Evolutionary conservation across 805 yeast species (phyloP), one percentile per base, ranked within the genome.

Genomic region (Nakazawaea ambrosiae): DNA sequence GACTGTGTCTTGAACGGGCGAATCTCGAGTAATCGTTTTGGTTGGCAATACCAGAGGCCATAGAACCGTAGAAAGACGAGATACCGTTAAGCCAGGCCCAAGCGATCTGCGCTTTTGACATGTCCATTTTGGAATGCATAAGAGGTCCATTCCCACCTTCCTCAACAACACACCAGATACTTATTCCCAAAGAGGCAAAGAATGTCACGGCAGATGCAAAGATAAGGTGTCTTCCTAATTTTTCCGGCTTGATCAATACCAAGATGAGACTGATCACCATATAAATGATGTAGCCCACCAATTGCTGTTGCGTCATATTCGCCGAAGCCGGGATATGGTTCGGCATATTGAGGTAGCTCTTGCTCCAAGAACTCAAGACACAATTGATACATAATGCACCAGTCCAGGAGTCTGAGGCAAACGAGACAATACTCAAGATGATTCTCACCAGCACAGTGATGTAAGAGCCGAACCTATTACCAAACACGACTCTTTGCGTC

Each of bases 71-170:
- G 59, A 64, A 60, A 2, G 61, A 50, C 27, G 58, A 55, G 10
- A 68, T 51, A 15, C 65, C 67, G 33, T 52, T 51, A 19, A 69
- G 45, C 63, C 70, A 65, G 17, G 54, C 55, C 73, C 73, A 68
- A 15, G 53, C 68, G 8, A 46, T 49, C 3, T 33, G 38, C 20
- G 50, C 41, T 19, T 54, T 43, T 33, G 54, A 34, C 39, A 48
- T 48, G 35, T 44, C 48, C 46, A 8, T 51, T 36, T 37, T 40
- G 11, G 38, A 20, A 10, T 14, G 12, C 19, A 34, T 36, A 25
- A 34, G 51, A 54, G 50, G 44, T 33, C 69, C 69, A 11, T 65
- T 65, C 30, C 45, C 43, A 18, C 49, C 52, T 45, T 16, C 49
- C 43, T 39, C 41, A 4, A 41, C 39, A 1, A 58, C 51, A 19